Evolutionary conservation across 495 filamentous ascomycete genomes (phyloP).

Genomic region (Podospora pseudoanserina): DNA sequence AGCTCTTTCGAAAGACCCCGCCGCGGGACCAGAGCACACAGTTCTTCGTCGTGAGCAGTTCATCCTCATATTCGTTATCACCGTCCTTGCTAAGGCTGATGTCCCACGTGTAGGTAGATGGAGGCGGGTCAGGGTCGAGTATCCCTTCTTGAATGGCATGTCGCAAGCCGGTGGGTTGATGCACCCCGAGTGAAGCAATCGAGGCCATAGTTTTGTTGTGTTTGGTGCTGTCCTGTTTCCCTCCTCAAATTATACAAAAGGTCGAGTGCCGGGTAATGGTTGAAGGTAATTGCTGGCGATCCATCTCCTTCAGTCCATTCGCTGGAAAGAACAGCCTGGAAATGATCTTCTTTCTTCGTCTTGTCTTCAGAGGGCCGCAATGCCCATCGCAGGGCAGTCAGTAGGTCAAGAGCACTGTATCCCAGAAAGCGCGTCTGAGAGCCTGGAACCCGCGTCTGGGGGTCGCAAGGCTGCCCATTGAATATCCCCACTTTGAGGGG

Average conservation of each 20-base stretch:
- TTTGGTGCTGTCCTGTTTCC: neutral
- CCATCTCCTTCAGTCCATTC: conserved; percentile 6
- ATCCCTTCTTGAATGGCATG: conserved; percentile 81
- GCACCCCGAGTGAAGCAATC: conserved; percentile 80
- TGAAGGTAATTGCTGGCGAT: neutral
- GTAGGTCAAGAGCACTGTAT: too few relatives aligned
- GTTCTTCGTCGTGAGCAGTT: conserved; percentile 75
- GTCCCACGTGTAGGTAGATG: conserved; percentile 71
- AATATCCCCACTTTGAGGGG: conserved; percentile 20
- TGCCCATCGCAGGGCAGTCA: neutral
- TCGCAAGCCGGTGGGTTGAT: conserved; percentile 75
- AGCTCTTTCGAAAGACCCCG: conserved; percentile 79
- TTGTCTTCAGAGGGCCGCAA: neutral
- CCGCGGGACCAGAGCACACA: conserved; percentile 91
- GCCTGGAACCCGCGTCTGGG: conserved; percentile 16
- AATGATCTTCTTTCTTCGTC: too few relatives aligned
- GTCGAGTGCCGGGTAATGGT: neutral
- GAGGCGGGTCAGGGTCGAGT: conserved; percentile 63
- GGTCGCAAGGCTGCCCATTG: conserved; percentile 10
- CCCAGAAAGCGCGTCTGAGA: neutral
- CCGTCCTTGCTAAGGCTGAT: conserved; percentile 44
- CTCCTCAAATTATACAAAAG: conserved; percentile 12
- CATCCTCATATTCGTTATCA: conserved; percentile 60
- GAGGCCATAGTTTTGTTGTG: conserved; percentile 63
- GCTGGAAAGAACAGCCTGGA: neutral